Conservation (phyloP, 768 basidiomycete genomes). For the Rhodotorula kratochvilovae region DNA sequence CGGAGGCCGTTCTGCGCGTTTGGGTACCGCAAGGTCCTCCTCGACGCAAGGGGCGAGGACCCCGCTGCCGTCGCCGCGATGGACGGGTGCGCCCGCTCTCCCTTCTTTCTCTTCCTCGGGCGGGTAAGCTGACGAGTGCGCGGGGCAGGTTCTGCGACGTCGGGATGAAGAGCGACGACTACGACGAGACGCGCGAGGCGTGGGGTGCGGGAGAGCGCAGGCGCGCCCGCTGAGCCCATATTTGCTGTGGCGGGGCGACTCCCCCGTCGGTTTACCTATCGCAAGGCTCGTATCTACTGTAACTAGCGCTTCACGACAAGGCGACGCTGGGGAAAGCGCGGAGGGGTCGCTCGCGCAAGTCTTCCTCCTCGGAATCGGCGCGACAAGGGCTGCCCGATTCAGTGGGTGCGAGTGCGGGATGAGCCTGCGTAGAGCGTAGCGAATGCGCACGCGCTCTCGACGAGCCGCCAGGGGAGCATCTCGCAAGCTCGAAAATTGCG, state of each 20-base stretch:
- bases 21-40: conserved; percentile 25
- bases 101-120: background rate
- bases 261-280: background rate
- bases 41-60: conserved; percentile 4
- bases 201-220: background rate
- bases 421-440: too few species aligned
- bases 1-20: conserved; percentile 32
- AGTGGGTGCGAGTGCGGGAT: too few species aligned
- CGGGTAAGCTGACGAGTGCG: background rate
- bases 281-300: too few species aligned
- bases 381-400: too few species aligned
- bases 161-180: background rate
- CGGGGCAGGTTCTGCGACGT: conserved; percentile 20
- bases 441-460: too few species aligned
- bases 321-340: too few species aligned
- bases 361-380: too few species aligned
- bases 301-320: too few species aligned
- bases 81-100: background rate
- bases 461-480: too few species aligned
- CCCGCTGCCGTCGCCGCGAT: conserved; percentile 4
- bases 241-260: background rate
- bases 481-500: too few species aligned
- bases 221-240: background rate
- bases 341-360: too few species aligned
- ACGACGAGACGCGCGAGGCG: conserved; percentile 3